A percentile compares a stretch with the other conserved stretches of the same genome.
Evolutionary conservation across 1,139 yeast genomes (phyloP).

Genomic region (Yamadazyma oceani): DNA sequence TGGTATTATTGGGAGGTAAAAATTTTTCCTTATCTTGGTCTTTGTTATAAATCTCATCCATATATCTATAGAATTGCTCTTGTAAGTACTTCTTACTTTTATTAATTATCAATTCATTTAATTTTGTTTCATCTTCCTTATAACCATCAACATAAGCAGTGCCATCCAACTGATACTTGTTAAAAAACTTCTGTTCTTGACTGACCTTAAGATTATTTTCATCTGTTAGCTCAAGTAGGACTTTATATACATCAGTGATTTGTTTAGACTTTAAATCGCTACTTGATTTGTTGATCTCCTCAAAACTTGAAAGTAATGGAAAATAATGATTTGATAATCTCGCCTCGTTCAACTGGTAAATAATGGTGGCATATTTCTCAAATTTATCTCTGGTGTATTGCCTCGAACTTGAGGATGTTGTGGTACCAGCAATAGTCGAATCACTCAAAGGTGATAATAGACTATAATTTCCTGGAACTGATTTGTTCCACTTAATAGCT

Average conservation of each 20-base stretch:
- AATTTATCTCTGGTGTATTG: slow-evolving; percentile 57
- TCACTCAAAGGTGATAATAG: slow-evolving; percentile 24
- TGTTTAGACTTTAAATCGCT: slow-evolving; percentile 62
- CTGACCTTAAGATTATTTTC: slow-evolving; percentile 36
- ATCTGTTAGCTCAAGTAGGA: slow-evolving; percentile 45
- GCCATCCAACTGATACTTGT: slow-evolving; percentile 28
- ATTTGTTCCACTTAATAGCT: slow-evolving; percentile 38
- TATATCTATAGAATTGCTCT: slow-evolving; percentile 70
- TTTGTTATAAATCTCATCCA: slow-evolving; percentile 70
- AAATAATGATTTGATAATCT: slow-evolving; percentile 53
- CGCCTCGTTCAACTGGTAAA: slow-evolving; percentile 68
- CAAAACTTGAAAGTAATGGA: slow-evolving; percentile 53
- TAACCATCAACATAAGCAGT: slow-evolving; percentile 2
- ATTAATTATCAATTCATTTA: slow-evolving; percentile 51
- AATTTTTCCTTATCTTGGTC: slow-evolving; percentile 51
- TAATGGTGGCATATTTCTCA: slow-evolving; percentile 70
- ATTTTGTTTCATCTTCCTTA: slow-evolving; percentile 17
- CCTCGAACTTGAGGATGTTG: slow-evolving; percentile 23
- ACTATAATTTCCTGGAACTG: slow-evolving; percentile 35
- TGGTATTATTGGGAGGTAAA: slow-evolving; percentile 62
- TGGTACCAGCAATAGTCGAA: slow-evolving; percentile 13
- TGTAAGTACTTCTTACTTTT: slow-evolving; percentile 68
- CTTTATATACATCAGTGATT: slow-evolving; percentile 63
- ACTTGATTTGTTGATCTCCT: slow-evolving; percentile 50
- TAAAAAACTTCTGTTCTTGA: slow-evolving; percentile 49